phyloP scores from a whole-genome alignment of 495 filamentous ascomycete genomes.

The Daldinia bambusicola region DNA sequence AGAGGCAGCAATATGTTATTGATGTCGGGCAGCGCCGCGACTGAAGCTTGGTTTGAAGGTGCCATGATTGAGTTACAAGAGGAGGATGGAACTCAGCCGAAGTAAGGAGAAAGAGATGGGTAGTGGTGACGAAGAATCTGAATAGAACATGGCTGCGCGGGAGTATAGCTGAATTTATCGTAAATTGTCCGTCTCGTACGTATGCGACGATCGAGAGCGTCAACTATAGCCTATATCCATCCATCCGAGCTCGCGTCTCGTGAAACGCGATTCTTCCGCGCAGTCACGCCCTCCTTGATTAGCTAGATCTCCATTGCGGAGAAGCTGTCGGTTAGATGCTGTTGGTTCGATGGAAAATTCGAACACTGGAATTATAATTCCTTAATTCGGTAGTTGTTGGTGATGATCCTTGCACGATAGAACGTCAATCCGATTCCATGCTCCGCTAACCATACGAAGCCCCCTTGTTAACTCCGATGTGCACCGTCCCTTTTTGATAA shows the following conservation, averaged over 20 bases:
- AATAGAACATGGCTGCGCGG: not conserved
- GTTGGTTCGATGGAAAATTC: constrained; percentile 14
- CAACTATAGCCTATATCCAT: not conserved
- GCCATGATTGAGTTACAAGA: not conserved
- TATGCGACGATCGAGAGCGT: not conserved
- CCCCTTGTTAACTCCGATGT: constrained; percentile 12
- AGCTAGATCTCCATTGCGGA: not conserved
- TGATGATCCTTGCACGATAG: constrained; percentile 14
- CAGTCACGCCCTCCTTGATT: not conserved
- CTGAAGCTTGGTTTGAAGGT: not conserved
- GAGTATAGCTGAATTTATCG: not conserved
- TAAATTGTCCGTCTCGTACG: not conserved
- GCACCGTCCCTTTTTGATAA: not conserved
- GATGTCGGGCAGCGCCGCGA: not conserved
- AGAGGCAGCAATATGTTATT: constrained; percentile 10
- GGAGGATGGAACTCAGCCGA: not conserved
- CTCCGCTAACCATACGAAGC: too few species aligned
- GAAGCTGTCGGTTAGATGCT: too few species aligned
- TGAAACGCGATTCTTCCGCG: not conserved
- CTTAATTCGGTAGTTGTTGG: constrained; percentile 5
- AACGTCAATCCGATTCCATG: not conserved
- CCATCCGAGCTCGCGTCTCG: not conserved
- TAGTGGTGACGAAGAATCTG: not conserved
- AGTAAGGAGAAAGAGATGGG: not conserved
- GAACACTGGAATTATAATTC: constrained; percentile 28